phyloP scores from a whole-genome alignment of 2,329 filamentous ascomycete genomes.

The Neodidymelliopsis sp. region DNA sequence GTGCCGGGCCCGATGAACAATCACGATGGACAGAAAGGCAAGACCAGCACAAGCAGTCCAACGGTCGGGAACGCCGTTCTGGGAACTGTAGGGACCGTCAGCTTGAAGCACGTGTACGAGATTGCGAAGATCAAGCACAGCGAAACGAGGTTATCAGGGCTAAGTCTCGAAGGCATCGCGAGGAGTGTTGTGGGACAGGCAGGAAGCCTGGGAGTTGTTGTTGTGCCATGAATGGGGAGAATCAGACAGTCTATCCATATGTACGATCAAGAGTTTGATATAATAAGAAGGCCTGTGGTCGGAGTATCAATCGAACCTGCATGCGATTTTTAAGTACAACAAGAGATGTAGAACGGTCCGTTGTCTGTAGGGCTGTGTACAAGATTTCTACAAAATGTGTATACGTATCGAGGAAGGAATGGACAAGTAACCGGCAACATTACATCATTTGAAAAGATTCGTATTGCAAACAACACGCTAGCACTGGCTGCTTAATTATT shows the following conservation, averaged over 20 bases:
- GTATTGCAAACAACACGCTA: too few species aligned
- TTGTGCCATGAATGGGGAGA: conserved; percentile 52
- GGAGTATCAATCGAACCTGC: too few species aligned
- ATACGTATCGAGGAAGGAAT: background rate
- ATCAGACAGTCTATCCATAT: background rate
- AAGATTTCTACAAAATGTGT: conserved; percentile 3
- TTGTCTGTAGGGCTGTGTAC: too few species aligned
- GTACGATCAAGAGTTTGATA: conserved; percentile 3
- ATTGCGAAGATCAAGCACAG: conserved; percentile 92
- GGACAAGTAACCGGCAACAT: background rate
- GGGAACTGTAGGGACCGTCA: conserved; percentile 83
- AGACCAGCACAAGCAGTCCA: conserved; percentile 40
- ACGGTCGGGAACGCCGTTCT: conserved; percentile 67
- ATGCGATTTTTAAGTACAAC: too few species aligned
- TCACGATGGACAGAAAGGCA: conserved; percentile 48
- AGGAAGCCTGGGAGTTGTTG: conserved; percentile 58
- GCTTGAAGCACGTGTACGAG: conserved; percentile 95
- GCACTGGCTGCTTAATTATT: too few species aligned
- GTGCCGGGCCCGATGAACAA: conserved; percentile 56
- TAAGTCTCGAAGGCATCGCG: conserved; percentile 83
- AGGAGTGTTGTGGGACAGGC: conserved; percentile 71
- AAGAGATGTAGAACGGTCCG: too few species aligned
- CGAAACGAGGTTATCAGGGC: conserved; percentile 62
- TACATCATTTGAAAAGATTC: too few species aligned
- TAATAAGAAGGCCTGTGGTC: background rate